Conservation (phyloP, 2,329 filamentous ascomycete species). For the Seiridium unicorne region DNA sequence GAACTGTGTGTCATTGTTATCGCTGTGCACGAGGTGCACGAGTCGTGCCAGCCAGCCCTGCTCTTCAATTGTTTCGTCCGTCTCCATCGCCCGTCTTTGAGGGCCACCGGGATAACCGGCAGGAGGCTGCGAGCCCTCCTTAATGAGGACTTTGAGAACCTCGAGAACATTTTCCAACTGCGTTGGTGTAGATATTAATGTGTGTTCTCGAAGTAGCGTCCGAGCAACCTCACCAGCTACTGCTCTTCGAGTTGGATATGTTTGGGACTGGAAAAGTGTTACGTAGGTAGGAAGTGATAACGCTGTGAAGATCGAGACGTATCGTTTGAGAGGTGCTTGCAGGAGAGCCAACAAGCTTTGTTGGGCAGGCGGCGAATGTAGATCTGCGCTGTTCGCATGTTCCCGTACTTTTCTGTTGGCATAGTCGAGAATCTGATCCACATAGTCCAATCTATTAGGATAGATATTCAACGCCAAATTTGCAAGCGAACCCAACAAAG, state of each 20-base stretch:
- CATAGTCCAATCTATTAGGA: slow-evolving; percentile 86
- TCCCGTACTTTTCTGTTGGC: slow-evolving; percentile 83
- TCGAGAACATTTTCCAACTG: slow-evolving; percentile 88
- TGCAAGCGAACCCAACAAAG: slow-evolving; percentile 85
- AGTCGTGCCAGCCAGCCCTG: slow-evolving; percentile 95
- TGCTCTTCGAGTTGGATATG: slow-evolving; percentile 86
- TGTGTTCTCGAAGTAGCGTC: slow-evolving; percentile 79
- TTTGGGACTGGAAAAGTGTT: slow-evolving; percentile 84
- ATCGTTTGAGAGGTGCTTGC: slow-evolving; percentile 86
- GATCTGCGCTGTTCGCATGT: slow-evolving; percentile 90
- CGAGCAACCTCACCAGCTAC: slow-evolving; percentile 87
- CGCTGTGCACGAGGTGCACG: slow-evolving; percentile 79
- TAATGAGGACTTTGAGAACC: slow-evolving; percentile 86
- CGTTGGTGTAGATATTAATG: slow-evolving; percentile 70
- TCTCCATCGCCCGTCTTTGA: slow-evolving; percentile 75
- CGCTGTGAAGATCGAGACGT: slow-evolving; percentile 94
- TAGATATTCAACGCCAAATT: slow-evolving; percentile 97
- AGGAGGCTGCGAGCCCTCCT: slow-evolving; percentile 84
- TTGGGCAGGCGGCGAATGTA: slow-evolving; percentile 85
- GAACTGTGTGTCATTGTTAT: slow-evolving; percentile 91
- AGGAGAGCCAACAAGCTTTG: slow-evolving; percentile 85
- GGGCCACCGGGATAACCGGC: slow-evolving; percentile 79
- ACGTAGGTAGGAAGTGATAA: slow-evolving; percentile 89
- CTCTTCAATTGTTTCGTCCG: slow-evolving; percentile 96
- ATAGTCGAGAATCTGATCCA: slow-evolving; percentile 90